Base-by-base conservation (phyloP, 2,329 filamentous ascomycete species). In the Beauveria caledonica region DNA sequence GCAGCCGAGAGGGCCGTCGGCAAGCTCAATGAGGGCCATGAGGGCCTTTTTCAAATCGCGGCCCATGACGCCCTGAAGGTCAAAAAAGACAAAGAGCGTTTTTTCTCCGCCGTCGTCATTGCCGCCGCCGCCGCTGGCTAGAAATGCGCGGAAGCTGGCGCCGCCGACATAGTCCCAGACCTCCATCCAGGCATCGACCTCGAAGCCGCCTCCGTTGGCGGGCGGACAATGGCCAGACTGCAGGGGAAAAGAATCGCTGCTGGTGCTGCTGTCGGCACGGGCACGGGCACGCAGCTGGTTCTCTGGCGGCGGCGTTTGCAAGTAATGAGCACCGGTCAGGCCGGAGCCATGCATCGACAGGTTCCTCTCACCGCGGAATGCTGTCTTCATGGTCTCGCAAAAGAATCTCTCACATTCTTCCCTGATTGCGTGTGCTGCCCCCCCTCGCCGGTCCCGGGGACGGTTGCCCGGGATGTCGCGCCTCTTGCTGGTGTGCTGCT, bases 361-460 rank as follows among this genome's bases (percentile, higher is more conserved):
- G 78, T 86, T 86, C 89, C 88, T 86, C 91, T 95, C 92, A 96
- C 90, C 92, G 83, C 88, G 89, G 86, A 97, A 96, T 81, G 90
- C 88, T 80, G 87, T 80, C 80, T 85, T 89, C 86, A 96, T 90
- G 84, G 87, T 88, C 88, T 93, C 91, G 80, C 92, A 96, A 86
- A 96, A 96, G 88, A 96, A 93, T 84, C 92, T 97, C 92, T 96
- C 92, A 96, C 92, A 96, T 90, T 96, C 92, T 92, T 89, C 92
- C 90, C 89, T 92, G 84, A 96, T 96, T 81, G 87, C 87, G 79
- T 90, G 86, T 89, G 90, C 86, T 87, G 92, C 92, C 91, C 92
- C 92, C 89, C 89, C 89, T 88, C 82, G 83, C 73, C 83, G 80
- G 73, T 77, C 76, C 72, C 74, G 72, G 71, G 71, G 72, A 66